Base-by-base conservation (phyloP, 495 filamentous ascomycete genomes). In the Aspergillus kassunensis region DNA sequence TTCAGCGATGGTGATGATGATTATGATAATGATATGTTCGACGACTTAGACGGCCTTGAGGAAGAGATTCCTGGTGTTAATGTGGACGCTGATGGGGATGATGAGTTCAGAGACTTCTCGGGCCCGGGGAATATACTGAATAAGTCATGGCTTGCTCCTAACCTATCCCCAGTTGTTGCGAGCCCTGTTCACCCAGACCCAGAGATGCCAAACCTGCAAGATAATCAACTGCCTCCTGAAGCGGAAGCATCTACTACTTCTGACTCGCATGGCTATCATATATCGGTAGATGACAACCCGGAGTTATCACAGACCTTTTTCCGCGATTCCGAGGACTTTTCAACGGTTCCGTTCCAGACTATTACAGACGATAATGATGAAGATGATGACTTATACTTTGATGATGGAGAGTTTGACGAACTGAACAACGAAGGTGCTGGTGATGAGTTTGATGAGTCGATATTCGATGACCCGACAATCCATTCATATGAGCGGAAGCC, bases 321-420 rank as follows among this genome's bases (percentile, higher is more conserved):
- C 3, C 44, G 44, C 8, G 29, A n/a, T 1, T n/a, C 52, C 25
- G n/a, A 13, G 35, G 15, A 44, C 11, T 13, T 20, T 4, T 44
- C 20, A 2, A 44, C n/a, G n/a, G n/a, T n/a, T n/a, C n/a, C n/a
- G n/a, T n/a, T n/a, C n/a, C n/a, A n/a, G n/a, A n/a, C n/a, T n/a
- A n/a, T 36, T 47, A 30, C 36, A 49, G 18, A 19, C 44, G 7
- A 35, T 55, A 6, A 27, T 41, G 30, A n/a, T n/a, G 44, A 55
- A n/a, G 52, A 55, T 29, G 88, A 92, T 57, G 89, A 92, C 51
- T 66, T 93, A 35, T 93, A 93, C 60, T 93, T 88, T 54, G 85
- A 91, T 49, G 87, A 90, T 56, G 90, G 88, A 3, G 72, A 89
- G 37, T 86, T 88, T 58, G 83, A 79, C 61, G 73, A 78, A 19